Conservation (phyloP, 441 rosid species). For the Populus hybrid region DNA sequence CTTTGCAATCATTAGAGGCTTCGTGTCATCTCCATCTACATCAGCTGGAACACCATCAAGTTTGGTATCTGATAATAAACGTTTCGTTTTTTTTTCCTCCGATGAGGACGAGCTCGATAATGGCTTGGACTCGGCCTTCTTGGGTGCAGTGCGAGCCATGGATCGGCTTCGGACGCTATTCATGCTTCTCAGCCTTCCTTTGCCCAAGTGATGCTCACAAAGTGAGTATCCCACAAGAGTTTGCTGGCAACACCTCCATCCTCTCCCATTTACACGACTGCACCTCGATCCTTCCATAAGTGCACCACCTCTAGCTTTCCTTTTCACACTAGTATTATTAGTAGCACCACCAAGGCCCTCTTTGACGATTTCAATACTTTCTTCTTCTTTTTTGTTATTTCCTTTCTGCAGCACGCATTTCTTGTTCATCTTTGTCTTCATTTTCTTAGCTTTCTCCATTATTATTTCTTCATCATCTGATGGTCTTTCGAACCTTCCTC, state of each 20-base stretch:
- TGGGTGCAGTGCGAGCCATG: slow-evolving; percentile 15
- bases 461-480: slow-evolving; percentile 12
- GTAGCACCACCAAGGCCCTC: neutral
- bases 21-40: slow-evolving; percentile 20
- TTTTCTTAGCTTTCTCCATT: slow-evolving; percentile 29
- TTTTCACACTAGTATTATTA: slow-evolving; percentile 14
- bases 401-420: slow-evolving; percentile 15
- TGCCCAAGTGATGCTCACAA: slow-evolving; percentile 69
- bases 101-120: slow-evolving; percentile 1
- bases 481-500: slow-evolving; percentile 35
- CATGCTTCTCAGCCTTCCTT: slow-evolving; percentile 47
- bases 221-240: slow-evolving; percentile 89
- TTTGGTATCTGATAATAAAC: neutral
- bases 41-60: slow-evolving; percentile 4
- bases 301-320: slow-evolving; percentile 23
- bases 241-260: slow-evolving; percentile 95
- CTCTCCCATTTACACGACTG: slow-evolving; percentile 95
- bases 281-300: slow-evolving; percentile 87
- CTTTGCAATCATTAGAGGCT: slow-evolving; percentile 29
- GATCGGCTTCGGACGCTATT: slow-evolving; percentile 43
- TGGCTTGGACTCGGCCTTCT: slow-evolving; percentile 10
- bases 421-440: slow-evolving; percentile 47
- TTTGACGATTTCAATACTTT: neutral
- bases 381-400: neutral
- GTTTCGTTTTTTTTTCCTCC: slow-evolving; percentile 12